phyloP scores from a whole-genome alignment of 257 asterid species.

The Salvia splendens region DNA sequence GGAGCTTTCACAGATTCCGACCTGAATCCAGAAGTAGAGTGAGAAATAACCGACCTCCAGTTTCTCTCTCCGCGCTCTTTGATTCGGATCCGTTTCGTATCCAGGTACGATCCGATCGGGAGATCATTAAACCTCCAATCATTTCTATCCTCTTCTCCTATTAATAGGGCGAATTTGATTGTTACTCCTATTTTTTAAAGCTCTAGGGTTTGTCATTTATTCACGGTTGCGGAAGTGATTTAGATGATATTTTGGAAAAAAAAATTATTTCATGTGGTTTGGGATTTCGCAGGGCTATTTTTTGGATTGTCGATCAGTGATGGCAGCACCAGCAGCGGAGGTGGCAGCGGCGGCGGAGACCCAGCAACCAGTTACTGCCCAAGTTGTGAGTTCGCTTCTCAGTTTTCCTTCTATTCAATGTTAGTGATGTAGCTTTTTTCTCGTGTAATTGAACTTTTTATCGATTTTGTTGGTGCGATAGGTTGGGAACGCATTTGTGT shows the following conservation, averaged over 20 bases:
- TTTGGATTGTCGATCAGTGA: conserved; percentile 40
- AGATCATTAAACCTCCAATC: conserved; percentile 11
- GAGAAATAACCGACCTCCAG: conserved; percentile 39
- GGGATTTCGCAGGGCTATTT: conserved; percentile 33
- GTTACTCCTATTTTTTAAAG: conserved; percentile 2
- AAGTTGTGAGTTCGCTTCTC: conserved; percentile 54
- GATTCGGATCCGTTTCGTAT: conserved; percentile 43
- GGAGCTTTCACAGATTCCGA: conserved; percentile 11
- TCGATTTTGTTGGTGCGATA: conserved; percentile 29
- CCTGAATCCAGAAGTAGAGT: conserved; percentile 26
- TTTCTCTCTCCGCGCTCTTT: conserved; percentile 42
- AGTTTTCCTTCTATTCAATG: background rate
- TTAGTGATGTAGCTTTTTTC: background rate
- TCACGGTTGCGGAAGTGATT: conserved; percentile 7
- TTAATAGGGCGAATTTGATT: conserved; percentile 4
- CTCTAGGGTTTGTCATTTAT: conserved; percentile 14
- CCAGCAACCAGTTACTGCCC: conserved; percentile 51
- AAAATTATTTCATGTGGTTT: conserved; percentile 7
- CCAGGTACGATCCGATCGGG: conserved; percentile 55
- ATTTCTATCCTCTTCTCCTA: background rate
- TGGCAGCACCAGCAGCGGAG: conserved; percentile 52
- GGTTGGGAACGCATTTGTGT: conserved; percentile 92
- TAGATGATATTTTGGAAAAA: conserved; percentile 4
- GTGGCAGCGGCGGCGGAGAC: conserved; percentile 43
- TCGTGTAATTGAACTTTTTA: background rate